Conservation (phyloP, 768 basidiomycete species). For the Agrocybe pediades region DNA sequence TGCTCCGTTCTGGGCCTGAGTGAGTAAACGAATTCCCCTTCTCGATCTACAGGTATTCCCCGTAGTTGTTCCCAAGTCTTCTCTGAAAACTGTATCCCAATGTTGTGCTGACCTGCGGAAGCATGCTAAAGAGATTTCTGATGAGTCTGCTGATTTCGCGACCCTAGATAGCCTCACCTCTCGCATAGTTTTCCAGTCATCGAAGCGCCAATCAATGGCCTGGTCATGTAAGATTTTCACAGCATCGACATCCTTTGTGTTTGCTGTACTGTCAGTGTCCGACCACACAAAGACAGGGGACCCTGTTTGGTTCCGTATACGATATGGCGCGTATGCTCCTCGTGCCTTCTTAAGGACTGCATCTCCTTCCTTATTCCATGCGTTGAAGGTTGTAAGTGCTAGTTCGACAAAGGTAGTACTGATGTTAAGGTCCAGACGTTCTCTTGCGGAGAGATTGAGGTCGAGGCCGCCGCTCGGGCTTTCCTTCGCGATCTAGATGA, state of each 20-base stretch:
- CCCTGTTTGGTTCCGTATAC: slow-evolving; percentile 89
- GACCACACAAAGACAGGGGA: slow-evolving; percentile 85
- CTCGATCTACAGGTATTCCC: slow-evolving; percentile 88
- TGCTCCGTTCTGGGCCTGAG: slow-evolving; percentile 80
- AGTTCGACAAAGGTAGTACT: slow-evolving; percentile 91
- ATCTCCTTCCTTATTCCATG: slow-evolving; percentile 77
- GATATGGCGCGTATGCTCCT: slow-evolving; percentile 92
- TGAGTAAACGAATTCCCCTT: slow-evolving; percentile 88
- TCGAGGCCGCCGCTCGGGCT: slow-evolving; percentile 50
- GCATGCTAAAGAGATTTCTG: slow-evolving; percentile 47
- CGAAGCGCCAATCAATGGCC: slow-evolving; percentile 92
- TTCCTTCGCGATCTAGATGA: slow-evolving; percentile 49
- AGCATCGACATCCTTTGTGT: slow-evolving; percentile 47
- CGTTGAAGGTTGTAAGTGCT: slow-evolving; percentile 68
- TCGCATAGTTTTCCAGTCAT: slow-evolving; percentile 92
- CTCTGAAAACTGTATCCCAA: slow-evolving; percentile 82
- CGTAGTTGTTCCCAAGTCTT: slow-evolving; percentile 89
- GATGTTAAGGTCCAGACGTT: slow-evolving; percentile 88
- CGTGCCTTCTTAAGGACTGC: slow-evolving; percentile 73
- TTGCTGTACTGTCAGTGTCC: slow-evolving; percentile 61
- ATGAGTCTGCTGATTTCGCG: background rate
- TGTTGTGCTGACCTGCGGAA: slow-evolving; percentile 77
- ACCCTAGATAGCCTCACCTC: slow-evolving; percentile 56
- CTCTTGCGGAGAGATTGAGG: slow-evolving; percentile 68
- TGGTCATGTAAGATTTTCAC: slow-evolving; percentile 73